Conservation (phyloP, 495 filamentous ascomycete genomes). For the Amorphotheca resinae region DNA sequence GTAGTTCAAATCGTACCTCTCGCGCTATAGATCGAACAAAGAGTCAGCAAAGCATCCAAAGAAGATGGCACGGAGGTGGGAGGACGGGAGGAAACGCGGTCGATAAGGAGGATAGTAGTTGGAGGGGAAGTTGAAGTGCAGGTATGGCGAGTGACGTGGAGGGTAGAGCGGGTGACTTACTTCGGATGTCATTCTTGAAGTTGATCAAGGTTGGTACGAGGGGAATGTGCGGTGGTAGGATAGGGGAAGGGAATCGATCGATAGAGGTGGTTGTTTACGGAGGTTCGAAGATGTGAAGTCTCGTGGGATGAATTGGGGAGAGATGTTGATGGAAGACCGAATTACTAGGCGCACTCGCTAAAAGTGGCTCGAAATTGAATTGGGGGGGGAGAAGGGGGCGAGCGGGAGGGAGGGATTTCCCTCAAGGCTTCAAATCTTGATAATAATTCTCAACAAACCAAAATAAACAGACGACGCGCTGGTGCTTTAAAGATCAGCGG, state of each 20-base stretch:
- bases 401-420: no score
- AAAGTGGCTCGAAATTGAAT: neutral
- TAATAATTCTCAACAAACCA: no score
- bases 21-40: constrained; percentile 48
- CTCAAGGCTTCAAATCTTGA: no score
- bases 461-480: no score
- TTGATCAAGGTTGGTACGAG: constrained; percentile 1
- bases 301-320: neutral
- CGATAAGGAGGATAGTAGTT: constrained; percentile 26
- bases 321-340: neutral
- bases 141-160: constrained; percentile 13
- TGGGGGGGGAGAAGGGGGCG: no score
- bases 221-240: neutral
- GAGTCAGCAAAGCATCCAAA: constrained; percentile 8
- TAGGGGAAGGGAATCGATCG: constrained; percentile 1
- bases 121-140: constrained; percentile 22
- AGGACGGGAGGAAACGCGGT: constrained; percentile 13
- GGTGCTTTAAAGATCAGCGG: no score
- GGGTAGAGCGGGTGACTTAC: constrained; percentile 34
- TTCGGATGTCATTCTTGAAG: constrained; percentile 50
- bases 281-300: constrained; percentile 1
- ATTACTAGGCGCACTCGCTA: neutral
- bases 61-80: neutral
- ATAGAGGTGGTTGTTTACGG: constrained; percentile 7
- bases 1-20: constrained; percentile 48